Conservation (phyloP, 2,329 filamentous ascomycete genomes). For the Rutstroemia sp. region DNA sequence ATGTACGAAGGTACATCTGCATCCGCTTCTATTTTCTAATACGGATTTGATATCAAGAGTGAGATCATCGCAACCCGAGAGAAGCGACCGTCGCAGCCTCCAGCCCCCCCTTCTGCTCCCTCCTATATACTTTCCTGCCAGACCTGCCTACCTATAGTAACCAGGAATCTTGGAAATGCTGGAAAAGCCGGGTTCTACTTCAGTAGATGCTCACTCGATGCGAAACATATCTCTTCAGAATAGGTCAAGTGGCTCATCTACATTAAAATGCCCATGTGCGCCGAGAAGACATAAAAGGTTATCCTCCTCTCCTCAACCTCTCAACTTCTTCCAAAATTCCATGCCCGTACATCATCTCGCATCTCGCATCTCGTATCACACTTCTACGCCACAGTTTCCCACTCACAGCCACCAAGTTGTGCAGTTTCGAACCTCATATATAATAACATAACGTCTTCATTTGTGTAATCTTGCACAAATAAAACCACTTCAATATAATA, state of each 20-base stretch:
- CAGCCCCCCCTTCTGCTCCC: too few species aligned
- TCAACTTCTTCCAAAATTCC: not conserved
- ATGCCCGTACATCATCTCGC: not conserved
- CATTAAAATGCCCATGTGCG: not conserved
- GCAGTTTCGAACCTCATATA: too few species aligned
- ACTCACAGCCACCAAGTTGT: not conserved
- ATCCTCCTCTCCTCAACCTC: constrained; percentile 7
- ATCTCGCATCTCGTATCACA: not conserved
- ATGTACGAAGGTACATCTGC: too few species aligned
- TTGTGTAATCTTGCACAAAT: not conserved
- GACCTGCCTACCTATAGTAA: not conserved
- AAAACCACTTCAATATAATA: not conserved
- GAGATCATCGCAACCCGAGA: not conserved
- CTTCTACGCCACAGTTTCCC: not conserved
- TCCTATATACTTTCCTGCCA: not conserved
- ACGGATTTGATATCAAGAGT: not conserved
- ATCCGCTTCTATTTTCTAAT: not conserved
- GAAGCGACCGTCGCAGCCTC: too few species aligned
- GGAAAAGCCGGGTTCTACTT: constrained; percentile 4
- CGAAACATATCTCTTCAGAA: not conserved
- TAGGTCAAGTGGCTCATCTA: constrained; percentile 7
- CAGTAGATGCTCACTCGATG: not conserved
- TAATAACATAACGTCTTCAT: not conserved
- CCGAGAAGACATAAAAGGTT: constrained; percentile 12
- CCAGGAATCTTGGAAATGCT: not conserved